Conservation (phyloP, 331 rosid genomes). For the Stylosanthes scabra region DNA sequence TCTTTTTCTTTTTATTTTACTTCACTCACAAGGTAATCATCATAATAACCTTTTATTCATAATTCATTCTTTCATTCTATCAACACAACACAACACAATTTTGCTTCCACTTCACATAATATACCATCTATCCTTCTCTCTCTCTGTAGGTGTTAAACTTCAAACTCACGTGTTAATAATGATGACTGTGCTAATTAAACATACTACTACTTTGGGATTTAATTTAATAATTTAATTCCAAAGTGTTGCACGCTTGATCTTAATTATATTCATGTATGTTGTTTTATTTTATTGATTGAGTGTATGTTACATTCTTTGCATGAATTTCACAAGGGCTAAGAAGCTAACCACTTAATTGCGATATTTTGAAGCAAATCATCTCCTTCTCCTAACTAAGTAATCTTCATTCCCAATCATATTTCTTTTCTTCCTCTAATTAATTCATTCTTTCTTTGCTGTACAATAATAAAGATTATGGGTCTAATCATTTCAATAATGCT, state of each 20-base stretch:
- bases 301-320: slow-evolving; percentile 55
- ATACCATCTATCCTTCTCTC: slow-evolving; percentile 35
- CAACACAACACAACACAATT: slow-evolving; percentile 42
- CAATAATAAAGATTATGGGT: no score
- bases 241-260: slow-evolving; percentile 42
- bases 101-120: slow-evolving; percentile 92
- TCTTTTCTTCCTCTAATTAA: no score
- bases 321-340: slow-evolving; percentile 66
- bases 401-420: not conserved
- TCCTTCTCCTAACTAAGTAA: slow-evolving; percentile 51
- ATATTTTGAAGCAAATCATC: slow-evolving; percentile 58
- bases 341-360: slow-evolving; percentile 63
- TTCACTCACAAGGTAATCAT: slow-evolving; percentile 94
- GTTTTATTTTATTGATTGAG: slow-evolving; percentile 31
- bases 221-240: slow-evolving; percentile 20
- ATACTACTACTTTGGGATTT: not conserved
- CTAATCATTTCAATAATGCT: no score
- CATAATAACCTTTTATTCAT: slow-evolving; percentile 32
- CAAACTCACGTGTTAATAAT: slow-evolving; percentile 53
- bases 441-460: no score
- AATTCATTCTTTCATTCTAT: slow-evolving; percentile 24
- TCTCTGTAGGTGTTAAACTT: slow-evolving; percentile 46
- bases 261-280: slow-evolving; percentile 22
- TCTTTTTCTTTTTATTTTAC: slow-evolving; percentile 64
- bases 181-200: not conserved